Base-by-base conservation (phyloP, 108 stramenopile species). In the Cyclotella atomus region DNA sequence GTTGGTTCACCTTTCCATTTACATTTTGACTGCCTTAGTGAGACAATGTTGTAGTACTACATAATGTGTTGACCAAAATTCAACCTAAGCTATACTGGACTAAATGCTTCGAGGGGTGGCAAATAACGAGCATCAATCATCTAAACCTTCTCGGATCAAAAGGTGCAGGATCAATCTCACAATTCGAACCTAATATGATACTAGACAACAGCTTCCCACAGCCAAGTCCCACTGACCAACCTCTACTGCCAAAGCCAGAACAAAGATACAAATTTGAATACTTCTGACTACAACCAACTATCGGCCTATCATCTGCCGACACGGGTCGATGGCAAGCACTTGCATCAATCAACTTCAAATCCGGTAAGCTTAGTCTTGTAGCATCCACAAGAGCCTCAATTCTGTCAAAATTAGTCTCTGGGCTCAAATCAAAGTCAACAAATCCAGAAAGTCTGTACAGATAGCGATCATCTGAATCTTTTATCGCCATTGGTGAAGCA, bases 291-390 rank as follows among this genome's bases (percentile, higher is more conserved):
- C 49, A 44, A 14, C 77, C 70, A 49, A 79, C 64, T 25, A 78
- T 44, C 6, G 77, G 65, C 49, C 77, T 55, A 57, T 78, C 77
- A 43, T 78, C 77, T 38, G 77, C 77, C 0, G 69, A 70, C 4
- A 78, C 21, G 20, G 77, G 77, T 27, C 77, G 69, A 67, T 71
- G 70, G 21, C 77, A 79, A 25, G 77, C 77, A 32, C 70, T 71
- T 57, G 57, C 46, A 41, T 79, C 77, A 34, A 79, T 38, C 38
- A 79, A 8, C 27, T 72, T 57, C 36, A 66, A 49, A 68, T 79
- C 77, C 15, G 65, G 49, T 17, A 79, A 49, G 21, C 68, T 23
- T 27, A 67, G 30, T 49, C 71, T 57, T 46, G 77, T 61, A 28
- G 77, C 71, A 43, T 66, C 19, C 24, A 79, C 10, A 0, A 71